Evolutionary conservation across 2,329 filamentous ascomycete species (phyloP).

Genomic region (Venturia effusa): DNA sequence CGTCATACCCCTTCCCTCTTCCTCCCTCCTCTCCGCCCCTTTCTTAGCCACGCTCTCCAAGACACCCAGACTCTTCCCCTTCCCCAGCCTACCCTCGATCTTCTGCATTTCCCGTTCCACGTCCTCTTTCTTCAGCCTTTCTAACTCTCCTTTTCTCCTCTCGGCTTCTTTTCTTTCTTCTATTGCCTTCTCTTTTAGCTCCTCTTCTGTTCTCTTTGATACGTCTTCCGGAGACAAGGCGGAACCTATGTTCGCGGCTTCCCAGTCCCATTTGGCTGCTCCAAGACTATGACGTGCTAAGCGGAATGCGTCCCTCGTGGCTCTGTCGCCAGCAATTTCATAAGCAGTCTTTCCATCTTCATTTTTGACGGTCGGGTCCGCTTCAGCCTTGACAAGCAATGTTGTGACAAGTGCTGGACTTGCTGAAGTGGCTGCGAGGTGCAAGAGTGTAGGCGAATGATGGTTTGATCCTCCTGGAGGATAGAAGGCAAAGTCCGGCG

Average conservation of each 20-base stretch:
- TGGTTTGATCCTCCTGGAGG: constrained; percentile 57
- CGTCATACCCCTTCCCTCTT: constrained; percentile 74
- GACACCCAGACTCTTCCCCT: constrained; percentile 42
- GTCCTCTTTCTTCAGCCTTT: constrained; percentile 52
- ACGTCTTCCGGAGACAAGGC: constrained; percentile 61
- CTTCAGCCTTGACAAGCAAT: constrained; percentile 61
- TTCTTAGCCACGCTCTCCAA: constrained; percentile 45
- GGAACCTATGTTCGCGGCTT: constrained; percentile 59
- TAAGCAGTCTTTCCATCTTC: constrained; percentile 75
- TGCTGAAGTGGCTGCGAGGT: constrained; percentile 75
- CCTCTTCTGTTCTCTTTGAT: constrained; percentile 56
- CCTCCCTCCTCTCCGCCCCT: constrained; percentile 70
- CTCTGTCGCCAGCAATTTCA: constrained; percentile 73
- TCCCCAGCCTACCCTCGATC: constrained; percentile 38
- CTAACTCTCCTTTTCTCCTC: constrained; percentile 62
- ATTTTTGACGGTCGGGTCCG: constrained; percentile 62
- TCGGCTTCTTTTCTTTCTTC: constrained; percentile 50
- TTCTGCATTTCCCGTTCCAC: constrained; percentile 37
- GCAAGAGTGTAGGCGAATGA: constrained; percentile 73
- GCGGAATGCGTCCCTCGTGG: constrained; percentile 84
- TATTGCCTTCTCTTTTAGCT: constrained; percentile 56
- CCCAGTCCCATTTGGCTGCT: constrained; percentile 69
- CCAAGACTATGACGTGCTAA: constrained; percentile 75
- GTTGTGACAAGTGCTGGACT: constrained; percentile 66
- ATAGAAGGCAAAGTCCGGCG: constrained; percentile 63